Conservation (phyloP, 176 grass and related monocot genomes). For the Carex kokanica region DNA sequence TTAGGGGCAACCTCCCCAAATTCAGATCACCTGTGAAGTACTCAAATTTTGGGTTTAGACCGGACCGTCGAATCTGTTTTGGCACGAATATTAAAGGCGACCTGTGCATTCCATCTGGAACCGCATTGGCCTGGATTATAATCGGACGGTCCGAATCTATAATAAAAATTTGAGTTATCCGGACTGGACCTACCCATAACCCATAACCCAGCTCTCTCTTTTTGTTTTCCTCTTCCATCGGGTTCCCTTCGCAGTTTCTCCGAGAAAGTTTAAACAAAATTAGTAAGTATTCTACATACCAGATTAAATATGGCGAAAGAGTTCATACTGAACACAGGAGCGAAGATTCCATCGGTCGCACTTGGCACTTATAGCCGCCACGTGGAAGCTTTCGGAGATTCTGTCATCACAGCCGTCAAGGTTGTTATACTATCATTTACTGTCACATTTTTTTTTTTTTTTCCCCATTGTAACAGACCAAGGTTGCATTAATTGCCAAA, state of each 20-base stretch:
- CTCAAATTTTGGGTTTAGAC: too few species aligned
- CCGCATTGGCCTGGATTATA: too few species aligned
- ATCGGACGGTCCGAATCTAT: too few species aligned
- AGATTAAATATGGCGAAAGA: slow-evolving; percentile 35
- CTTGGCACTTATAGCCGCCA: slow-evolving; percentile 67
- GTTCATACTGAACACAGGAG: slow-evolving; percentile 73
- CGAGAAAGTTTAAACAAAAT: neutral
- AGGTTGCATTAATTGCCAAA: neutral
- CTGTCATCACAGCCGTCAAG: slow-evolving; percentile 51
- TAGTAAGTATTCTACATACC: neutral
- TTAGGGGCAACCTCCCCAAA: too few species aligned
- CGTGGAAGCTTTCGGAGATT: slow-evolving; percentile 44
- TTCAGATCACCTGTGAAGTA: too few species aligned
- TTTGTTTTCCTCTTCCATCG: neutral
- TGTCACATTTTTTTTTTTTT: neutral
- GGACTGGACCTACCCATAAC: too few species aligned
- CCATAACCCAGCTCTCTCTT: too few species aligned
- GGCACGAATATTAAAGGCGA: too few species aligned
- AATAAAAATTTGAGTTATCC: too few species aligned
- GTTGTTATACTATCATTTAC: slow-evolving; percentile 8
- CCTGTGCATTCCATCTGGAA: too few species aligned
- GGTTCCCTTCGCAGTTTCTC: neutral
- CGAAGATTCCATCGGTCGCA: slow-evolving; percentile 66
- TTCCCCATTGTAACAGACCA: neutral
- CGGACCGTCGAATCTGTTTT: too few species aligned